Percentiles rank a stretch among this genome's conserved stretches.
These are phyloP conservation scores for Aspergillus funiculosus DNA, from an alignment of 495 filamentous ascomycete genomes.

Conservation along the genomic window DNA sequence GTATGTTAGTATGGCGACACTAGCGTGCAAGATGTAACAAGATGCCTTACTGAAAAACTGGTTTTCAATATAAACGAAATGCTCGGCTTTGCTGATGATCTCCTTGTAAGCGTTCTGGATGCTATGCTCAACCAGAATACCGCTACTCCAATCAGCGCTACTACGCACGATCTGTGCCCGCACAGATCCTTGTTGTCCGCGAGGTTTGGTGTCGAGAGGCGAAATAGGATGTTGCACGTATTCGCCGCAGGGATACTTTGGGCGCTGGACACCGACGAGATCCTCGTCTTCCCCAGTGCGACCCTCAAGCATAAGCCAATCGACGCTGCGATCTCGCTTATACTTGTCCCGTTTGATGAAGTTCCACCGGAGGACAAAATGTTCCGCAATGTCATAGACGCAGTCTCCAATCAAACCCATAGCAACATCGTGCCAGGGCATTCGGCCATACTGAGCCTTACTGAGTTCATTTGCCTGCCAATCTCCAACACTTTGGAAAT, in stretches of 20 bases:
- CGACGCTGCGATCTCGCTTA: conserved; percentile 71
- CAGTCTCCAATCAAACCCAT: conserved; percentile 86
- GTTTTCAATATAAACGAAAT: conserved; percentile 96
- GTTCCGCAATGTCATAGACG: conserved; percentile 92
- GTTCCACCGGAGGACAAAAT: conserved; percentile 95
- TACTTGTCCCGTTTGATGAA: conserved; percentile 97
- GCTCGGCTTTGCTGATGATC: conserved; percentile 74
- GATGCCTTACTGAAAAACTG: conserved; percentile 74
- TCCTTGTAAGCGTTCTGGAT: conserved; percentile 92
- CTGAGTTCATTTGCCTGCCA: conserved; percentile 92
- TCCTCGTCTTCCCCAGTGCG: conserved; percentile 74
- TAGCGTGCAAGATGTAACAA: neutral
- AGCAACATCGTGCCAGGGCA: conserved; percentile 96
- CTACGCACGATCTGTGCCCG: conserved; percentile 80
- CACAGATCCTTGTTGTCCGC: conserved; percentile 61
- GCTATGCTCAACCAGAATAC: conserved; percentile 79
- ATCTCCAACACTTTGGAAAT: conserved; percentile 83
- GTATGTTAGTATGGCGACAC: conserved; percentile 14
- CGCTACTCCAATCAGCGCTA: conserved; percentile 92
- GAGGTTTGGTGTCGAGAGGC: conserved; percentile 49
- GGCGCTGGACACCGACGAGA: conserved; percentile 78
- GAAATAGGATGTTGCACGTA: conserved; percentile 77
- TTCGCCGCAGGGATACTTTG: conserved; percentile 77
- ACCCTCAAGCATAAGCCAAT: conserved; percentile 80
- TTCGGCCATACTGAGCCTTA: conserved; percentile 86